Evolutionary conservation across 1,284 basidiomycete species (phyloP), one percentile per base, ranked within the genome.

Genomic region (Cutaneotrichosporon dermatis): DNA sequence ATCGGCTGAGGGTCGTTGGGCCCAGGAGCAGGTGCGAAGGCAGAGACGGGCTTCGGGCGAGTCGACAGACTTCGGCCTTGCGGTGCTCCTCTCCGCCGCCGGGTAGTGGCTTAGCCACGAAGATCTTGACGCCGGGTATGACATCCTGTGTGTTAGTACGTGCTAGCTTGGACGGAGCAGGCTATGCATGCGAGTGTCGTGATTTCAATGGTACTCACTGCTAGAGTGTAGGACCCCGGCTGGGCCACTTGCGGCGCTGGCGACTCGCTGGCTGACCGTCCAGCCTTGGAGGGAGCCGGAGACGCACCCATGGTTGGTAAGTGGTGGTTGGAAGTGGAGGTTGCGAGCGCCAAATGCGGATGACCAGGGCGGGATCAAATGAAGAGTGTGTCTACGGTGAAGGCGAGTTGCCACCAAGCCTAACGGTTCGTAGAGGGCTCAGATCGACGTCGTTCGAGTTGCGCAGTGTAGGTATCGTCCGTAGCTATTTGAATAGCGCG

Each of bases 41-140:
- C 69, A 16, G 76, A 74, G 51, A 83, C 79, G 57, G 69, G 69
- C 76, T 88, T 88, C 72, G 92, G 89, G 54, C 93, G 87, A 59
- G 94, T 92, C 50, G 91, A 94, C 12, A 97, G 83, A 97, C 88
- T 80, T 97, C 93, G n/a, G 92, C 94, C 59, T 92, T 86, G 58
- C 93, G 88, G 71, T 95, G 89, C 79, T 95, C 91, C 48, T 82
- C 80, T 68, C 86, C 82, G 33, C 88, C 89, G 67, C 87, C 86
- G 41, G 85, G 79, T 40, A 84, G 84, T 58, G 88, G 87, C 67
- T 93, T 88, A 57, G 84, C 84, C 65, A 94, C 90, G 79, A 88
- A 92, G 74, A 97, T 85, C 81, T 95, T 95, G 80, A 92, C 95
- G 60, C 93, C 93, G 66, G 92, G 88, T 60, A 86, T 84, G 66